Evolutionary conservation across 805 yeast species (phyloP).

Genomic region (Ogataea glucozyma): DNA sequence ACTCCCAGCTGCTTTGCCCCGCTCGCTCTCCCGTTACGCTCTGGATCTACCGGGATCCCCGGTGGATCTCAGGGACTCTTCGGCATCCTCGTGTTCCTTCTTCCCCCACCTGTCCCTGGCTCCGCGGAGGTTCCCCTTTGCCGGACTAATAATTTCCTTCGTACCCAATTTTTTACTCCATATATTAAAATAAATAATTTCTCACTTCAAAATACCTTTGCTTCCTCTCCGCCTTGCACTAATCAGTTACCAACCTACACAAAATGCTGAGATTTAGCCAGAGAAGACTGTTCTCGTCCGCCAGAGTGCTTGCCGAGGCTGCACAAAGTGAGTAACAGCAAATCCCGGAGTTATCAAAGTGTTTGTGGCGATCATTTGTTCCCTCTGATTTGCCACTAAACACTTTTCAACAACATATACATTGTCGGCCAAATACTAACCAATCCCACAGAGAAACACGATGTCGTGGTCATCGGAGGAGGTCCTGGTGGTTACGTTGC

Average conservation of each 20-base stretch:
- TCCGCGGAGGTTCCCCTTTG: not conserved
- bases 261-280: constrained; percentile 35
- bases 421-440: constrained; percentile 15
- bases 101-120: constrained; percentile 1
- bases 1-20: too few relatives aligned
- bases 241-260: constrained; percentile 4
- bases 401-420: too few relatives aligned
- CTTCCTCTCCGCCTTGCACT: too few relatives aligned
- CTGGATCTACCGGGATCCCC: too few relatives aligned
- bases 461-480: constrained; percentile 94
- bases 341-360: too few relatives aligned
- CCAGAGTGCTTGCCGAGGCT: constrained; percentile 31
- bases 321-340: constrained; percentile 32
- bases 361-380: too few relatives aligned
- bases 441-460: constrained; percentile 55
- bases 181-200: constrained; percentile 3
- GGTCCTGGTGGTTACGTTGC: constrained; percentile 99
- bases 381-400: too few relatives aligned
- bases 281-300: constrained; percentile 35
- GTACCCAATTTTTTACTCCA: not conserved
- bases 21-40: too few relatives aligned
- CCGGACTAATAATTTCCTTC: constrained; percentile 9
- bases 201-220: not conserved
- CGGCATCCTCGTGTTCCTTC: too few relatives aligned
- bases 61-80: too few relatives aligned